Base-by-base conservation (phyloP, 1,284 basidiomycete species). In the Cryptococcus sp. region DNA sequence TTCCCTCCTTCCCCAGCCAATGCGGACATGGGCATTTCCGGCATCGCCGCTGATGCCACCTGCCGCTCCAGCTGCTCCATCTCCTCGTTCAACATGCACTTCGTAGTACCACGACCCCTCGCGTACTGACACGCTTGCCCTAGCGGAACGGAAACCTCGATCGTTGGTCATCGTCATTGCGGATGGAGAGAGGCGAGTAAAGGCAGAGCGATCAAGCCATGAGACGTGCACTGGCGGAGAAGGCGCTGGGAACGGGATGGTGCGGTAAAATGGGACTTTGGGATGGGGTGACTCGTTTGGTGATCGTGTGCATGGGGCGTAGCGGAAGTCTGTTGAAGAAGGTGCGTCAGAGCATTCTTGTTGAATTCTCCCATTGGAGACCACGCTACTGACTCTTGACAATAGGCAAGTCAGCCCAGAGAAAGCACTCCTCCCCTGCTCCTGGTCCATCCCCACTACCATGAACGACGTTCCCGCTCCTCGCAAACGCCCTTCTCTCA, bases 51-150 rank as follows among this genome's bases (percentile, higher is more conserved):
- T 67, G 2, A 67, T 72, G 0, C 77, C 77, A 42, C 69, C 69
- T 5, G 76, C 89, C 80, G 49, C 81, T 68, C 78, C 82, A 68
- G 53, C 80, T 74, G 70, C 70, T 0, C 74, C 78, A 42, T 68
- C 88, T 0, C 91, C 91, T 23, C 86, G 84, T 48, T 90, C 81
- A 62, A 96, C 82, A 67, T 85, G 85, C 42, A 95, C 85, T 81
- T 99, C 96, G 82, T 93, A 87, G 77, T 95, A 99, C 93, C 93
- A 99, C 17, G 85, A 85, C 1, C 96, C 96, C 69, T 94, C 86
- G 17, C 93, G 84, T 15, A 98, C 84, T 0, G 92, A 89, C 1
- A 92, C 88, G 75, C 95, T 98, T 59, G 88, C 88, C 17, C 96
- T 84, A 2, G 88, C 93, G 64, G 90, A 91, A 40, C 96, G 82